Evolutionary conservation across 2,329 filamentous ascomycete genomes (phyloP), one percentile per base, ranked within the genome.

Genomic region (Monilinia fructicola): DNA sequence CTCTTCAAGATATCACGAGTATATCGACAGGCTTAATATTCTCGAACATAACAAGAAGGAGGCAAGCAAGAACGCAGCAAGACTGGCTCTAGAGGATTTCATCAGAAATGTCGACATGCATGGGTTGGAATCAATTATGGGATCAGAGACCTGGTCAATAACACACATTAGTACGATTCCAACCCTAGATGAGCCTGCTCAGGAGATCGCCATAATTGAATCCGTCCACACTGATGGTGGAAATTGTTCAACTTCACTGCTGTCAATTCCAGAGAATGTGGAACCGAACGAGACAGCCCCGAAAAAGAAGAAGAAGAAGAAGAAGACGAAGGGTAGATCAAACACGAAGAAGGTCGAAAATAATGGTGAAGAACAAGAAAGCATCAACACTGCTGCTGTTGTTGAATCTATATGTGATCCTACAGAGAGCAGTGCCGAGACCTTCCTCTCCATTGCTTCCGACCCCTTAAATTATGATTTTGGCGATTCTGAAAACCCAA

Each of bases 381-480:
- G 6, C 42, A 21, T 48, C 2, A 3, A 48, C 3, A n/a, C 44
- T 48, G 44, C 44, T n/a, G 14, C 31, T 50, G 44, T 16, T 18
- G n/a, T n/a, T 23, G 44, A 50, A 26, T 7, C 31, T 21, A 18
- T 1, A 26, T 38, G 31, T 10, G 26, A 50, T 14, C 35, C n/a
- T 40, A 10, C 44, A 21, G n/a, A 61, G 31, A 50, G 18, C 3
- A 26, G 10, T 14, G 31, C 16, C 31, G 38, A 61, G 12, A 2
- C 2, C 10, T 7, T n/a, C 11, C 28, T 18, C 50, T 42, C 63
- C 7, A 60, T 60, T 60, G 63, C 63, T 6, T 59, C 44, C 28
- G 63, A 65, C 21, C 63, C 44, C n/a, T 58, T 48, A 2, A 65
- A 65, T 18, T 60, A 65, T 48, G 44, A 65, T 18, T 65, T 59